Conservation (phyloP, 768 basidiomycete genomes). For the Lentinula raphanica region DNA sequence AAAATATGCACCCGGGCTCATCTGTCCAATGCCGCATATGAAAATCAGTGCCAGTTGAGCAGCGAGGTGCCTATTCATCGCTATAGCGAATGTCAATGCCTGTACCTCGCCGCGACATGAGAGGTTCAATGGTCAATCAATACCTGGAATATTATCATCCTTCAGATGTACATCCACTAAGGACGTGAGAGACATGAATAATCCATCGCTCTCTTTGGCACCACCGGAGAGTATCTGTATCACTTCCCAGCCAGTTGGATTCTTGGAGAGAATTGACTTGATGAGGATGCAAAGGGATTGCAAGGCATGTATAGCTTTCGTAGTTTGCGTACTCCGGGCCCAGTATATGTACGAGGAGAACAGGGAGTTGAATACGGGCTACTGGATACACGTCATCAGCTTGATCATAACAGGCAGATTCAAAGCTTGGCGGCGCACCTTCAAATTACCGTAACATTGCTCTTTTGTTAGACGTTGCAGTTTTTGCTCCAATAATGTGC, state of each 20-base stretch:
- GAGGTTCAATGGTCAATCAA: no score
- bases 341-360: constrained; percentile 42
- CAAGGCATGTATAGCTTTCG: constrained; percentile 38
- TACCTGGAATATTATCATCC: constrained; percentile 43
- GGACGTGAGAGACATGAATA: constrained; percentile 45
- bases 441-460: constrained; percentile 41
- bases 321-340: constrained; percentile 28
- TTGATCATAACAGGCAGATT: constrained; percentile 1
- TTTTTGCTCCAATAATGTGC: constrained; percentile 35
- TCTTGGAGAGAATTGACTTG: constrained; percentile 49
- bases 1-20: constrained; percentile 71
- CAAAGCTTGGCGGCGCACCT: constrained; percentile 32
- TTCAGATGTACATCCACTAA: constrained; percentile 33
- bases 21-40: constrained; percentile 53
- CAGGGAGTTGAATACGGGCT: constrained; percentile 46
- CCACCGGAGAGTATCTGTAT: constrained; percentile 67
- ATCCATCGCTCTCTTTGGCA: constrained; percentile 49
- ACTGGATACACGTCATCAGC: constrained; percentile 21
- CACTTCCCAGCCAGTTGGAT: constrained; percentile 62
- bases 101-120: no score
- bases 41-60: constrained; percentile 56
- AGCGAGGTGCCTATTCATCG: constrained; percentile 41
- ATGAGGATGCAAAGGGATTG: constrained; percentile 45
- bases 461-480: constrained; percentile 42
- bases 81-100: constrained; percentile 22